Conservation (phyloP, 257 asterid genomes). For the Scutellaria baicalensis region DNA sequence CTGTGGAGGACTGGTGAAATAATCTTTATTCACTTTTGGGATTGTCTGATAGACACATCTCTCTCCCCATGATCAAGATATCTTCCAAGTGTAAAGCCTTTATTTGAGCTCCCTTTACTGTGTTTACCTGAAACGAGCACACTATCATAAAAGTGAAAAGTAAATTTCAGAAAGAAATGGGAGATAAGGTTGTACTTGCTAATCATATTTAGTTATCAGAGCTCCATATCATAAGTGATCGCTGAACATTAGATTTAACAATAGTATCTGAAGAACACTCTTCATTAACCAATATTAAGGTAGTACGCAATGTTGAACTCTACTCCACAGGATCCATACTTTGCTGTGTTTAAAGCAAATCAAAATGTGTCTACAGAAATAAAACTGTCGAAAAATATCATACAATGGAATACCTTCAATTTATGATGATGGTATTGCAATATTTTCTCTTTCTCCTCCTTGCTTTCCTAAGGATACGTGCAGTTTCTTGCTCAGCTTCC, state of each 20-base stretch:
- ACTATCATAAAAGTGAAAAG: not conserved
- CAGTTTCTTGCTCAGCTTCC: conserved; percentile 54
- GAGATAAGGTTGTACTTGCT: not conserved
- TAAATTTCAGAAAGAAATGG: not conserved
- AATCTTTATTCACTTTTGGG: conserved; percentile 1
- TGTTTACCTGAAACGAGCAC: conserved; percentile 18
- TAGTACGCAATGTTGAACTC: not conserved
- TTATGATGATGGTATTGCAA: conserved; percentile 51
- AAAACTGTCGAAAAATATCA: not conserved
- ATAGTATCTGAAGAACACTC: not conserved
- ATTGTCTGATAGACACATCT: conserved; percentile 3
- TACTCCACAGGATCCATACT: not conserved
- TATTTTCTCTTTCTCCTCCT: conserved; percentile 80
- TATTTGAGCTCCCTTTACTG: not conserved
- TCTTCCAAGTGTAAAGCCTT: conserved; percentile 10
- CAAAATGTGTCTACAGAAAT: not conserved
- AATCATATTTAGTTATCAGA: not conserved
- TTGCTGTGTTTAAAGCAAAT: not conserved
- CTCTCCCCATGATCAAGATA: conserved; percentile 12
- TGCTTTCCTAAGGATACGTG: conserved; percentile 75
- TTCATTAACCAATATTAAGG: not conserved
- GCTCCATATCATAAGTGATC: not conserved
- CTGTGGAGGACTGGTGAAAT: not conserved
- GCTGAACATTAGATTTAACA: conserved; percentile 4
- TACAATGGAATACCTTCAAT: conserved; percentile 43